Evolutionary conservation across 257 asterid species (phyloP).

Genomic region (Datura wrightii): DNA sequence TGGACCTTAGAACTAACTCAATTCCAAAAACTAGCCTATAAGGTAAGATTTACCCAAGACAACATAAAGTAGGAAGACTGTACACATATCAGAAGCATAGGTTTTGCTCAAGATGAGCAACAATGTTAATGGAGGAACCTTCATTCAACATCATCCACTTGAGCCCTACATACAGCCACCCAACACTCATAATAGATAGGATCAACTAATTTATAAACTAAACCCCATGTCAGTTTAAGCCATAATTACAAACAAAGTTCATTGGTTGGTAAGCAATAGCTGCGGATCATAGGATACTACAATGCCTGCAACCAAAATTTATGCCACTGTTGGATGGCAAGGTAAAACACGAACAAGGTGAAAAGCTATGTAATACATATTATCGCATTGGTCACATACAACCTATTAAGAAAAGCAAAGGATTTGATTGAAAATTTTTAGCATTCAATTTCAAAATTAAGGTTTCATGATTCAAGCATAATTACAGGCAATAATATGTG

Average conservation of each 20-base stretch:
- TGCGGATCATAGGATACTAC: neutral
- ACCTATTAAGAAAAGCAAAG: neutral
- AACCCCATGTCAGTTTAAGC: neutral
- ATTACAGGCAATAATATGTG: neutral
- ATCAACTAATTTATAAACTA: neutral
- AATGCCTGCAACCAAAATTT: neutral
- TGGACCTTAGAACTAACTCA: neutral
- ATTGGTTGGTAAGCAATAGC: neutral
- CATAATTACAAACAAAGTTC: neutral
- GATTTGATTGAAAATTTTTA: neutral
- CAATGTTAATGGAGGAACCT: neutral
- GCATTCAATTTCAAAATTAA: slow-evolving; percentile 9
- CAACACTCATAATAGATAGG: neutral
- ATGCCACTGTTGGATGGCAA: neutral
- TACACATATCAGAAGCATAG: neutral
- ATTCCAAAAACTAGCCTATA: neutral
- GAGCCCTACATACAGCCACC: neutral
- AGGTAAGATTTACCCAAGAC: neutral
- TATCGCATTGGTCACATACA: neutral
- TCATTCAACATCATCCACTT: slow-evolving; percentile 1
- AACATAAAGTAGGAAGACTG: neutral
- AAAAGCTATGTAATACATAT: slow-evolving; percentile 9
- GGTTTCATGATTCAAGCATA: slow-evolving; percentile 21
- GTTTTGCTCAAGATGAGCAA: neutral
- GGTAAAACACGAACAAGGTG: neutral